These are phyloP conservation scores for Hypoxylon perforatum DNA, from an alignment of 495 filamentous ascomycete genomes.

Conservation along the genomic window DNA sequence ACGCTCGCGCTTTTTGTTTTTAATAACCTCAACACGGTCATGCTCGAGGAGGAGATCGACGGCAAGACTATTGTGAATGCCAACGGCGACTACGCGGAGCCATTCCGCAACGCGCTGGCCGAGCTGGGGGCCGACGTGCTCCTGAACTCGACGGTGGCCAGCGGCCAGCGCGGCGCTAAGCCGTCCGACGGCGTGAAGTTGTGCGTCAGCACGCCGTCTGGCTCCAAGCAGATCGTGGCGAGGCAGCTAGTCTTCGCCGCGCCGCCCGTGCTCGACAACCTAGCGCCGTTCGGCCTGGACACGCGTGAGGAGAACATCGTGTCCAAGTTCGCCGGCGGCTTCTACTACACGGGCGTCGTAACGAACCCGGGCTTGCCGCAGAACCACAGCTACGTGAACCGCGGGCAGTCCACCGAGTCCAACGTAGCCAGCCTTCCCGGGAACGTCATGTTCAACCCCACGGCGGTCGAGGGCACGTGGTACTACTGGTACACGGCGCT, in stretches of 20 bases:
- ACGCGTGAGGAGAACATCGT: slow-evolving; percentile 52
- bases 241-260: slow-evolving; percentile 62
- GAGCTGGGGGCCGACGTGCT: slow-evolving; percentile 50
- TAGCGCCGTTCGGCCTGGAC: slow-evolving; percentile 49
- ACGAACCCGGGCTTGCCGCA: slow-evolving; percentile 24
- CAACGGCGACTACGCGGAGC: slow-evolving; percentile 52
- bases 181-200: slow-evolving; percentile 29
- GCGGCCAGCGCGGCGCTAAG: slow-evolving; percentile 12
- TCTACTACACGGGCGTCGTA: slow-evolving; percentile 32
- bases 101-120: slow-evolving; percentile 52
- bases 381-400: slow-evolving; percentile 25
- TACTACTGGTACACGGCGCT: slow-evolving; percentile 39
- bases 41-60: slow-evolving; percentile 23
- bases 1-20: slow-evolving; percentile 33
- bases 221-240: slow-evolving; percentile 51
- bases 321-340: slow-evolving; percentile 26
- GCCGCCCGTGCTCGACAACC: slow-evolving; percentile 49
- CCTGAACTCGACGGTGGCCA: slow-evolving; percentile 37
- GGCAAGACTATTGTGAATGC: slow-evolving; percentile 16
- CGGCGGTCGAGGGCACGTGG: slow-evolving; percentile 30
- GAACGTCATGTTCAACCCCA: slow-evolving; percentile 35
- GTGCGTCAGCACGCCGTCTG: slow-evolving; percentile 24
- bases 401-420: slow-evolving; percentile 18
- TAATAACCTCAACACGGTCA: slow-evolving; percentile 33
- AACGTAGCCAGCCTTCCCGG: slow-evolving; percentile 25